These are phyloP conservation scores for Nigrospora sphaerica DNA, from an alignment of 2,329 filamentous ascomycete genomes.

Conservation along the genomic window DNA sequence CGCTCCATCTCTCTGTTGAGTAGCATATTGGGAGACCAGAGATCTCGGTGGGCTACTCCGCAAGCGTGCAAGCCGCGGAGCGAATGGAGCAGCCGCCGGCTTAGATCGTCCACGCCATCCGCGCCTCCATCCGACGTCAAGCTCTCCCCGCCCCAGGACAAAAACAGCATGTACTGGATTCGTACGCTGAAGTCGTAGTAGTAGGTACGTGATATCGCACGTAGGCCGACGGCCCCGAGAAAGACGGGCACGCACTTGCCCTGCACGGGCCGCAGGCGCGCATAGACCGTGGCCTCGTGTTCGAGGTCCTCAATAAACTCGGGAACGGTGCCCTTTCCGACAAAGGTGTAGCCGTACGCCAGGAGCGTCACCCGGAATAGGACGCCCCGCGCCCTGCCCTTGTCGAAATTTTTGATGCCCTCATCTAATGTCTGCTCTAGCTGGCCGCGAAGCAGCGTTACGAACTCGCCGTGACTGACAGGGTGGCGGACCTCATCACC, in stretches of 20 bases:
- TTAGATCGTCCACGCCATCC: neutral
- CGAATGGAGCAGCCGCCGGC: too few species aligned
- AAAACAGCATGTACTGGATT: slow-evolving; percentile 23
- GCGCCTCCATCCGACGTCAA: slow-evolving; percentile 1
- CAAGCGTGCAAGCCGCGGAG: too few species aligned
- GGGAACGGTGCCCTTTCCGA: too few species aligned
- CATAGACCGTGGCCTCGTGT: too few species aligned
- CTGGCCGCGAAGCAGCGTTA: slow-evolving; percentile 23
- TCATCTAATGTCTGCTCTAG: slow-evolving; percentile 20
- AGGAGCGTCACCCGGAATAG: slow-evolving; percentile 35
- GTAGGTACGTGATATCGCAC: too few species aligned
- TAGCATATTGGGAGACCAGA: slow-evolving; percentile 17
- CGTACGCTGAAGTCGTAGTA: slow-evolving; percentile 28
- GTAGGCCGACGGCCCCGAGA: too few species aligned
- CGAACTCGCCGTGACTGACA: slow-evolving; percentile 17
- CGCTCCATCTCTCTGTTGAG: slow-evolving; percentile 12
- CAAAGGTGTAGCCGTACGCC: too few species aligned
- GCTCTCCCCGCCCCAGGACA: slow-evolving; percentile 23
- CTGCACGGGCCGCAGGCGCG: too few species aligned
- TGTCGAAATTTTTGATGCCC: slow-evolving; percentile 18
- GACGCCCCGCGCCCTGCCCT: slow-evolving; percentile 26
- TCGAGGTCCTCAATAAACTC: too few species aligned
- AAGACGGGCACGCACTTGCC: too few species aligned
- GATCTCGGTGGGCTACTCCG: slow-evolving; percentile 19
- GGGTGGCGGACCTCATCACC: slow-evolving; percentile 14